Conservation (phyloP, 345 rosid genomes). For the Populus nigra region DNA sequence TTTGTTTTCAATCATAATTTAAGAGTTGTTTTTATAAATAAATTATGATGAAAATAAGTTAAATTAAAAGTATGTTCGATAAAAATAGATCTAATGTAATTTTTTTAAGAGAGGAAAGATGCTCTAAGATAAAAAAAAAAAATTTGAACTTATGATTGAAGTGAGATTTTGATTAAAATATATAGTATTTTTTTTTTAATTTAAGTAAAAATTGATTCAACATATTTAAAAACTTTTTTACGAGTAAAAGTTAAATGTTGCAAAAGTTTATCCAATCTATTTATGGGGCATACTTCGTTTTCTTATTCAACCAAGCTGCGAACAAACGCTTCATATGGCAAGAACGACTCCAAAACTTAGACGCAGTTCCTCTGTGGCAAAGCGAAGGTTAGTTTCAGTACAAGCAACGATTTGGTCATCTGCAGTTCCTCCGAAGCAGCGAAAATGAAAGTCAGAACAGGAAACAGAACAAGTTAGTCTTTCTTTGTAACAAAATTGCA, state of each 20-base stretch:
- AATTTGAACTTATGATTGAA: no score
- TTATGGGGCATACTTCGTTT: background rate
- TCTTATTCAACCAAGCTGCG: background rate
- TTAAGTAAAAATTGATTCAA: no score
- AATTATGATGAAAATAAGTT: background rate
- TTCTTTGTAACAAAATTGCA: constrained; percentile 23
- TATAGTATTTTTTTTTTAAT: no score
- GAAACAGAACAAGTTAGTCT: background rate
- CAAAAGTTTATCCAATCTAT: background rate
- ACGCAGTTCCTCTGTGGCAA: background rate
- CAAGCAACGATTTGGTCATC: background rate
- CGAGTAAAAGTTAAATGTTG: no score
- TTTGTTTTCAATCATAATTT: background rate
- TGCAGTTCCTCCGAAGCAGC: background rate
- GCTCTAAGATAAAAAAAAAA: no score
- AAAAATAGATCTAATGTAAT: no score
- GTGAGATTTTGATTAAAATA: no score
- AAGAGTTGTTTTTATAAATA: background rate
- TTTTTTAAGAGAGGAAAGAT: no score
- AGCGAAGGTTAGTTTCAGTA: background rate
- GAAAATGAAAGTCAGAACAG: background rate
- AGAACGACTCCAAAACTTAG: background rate
- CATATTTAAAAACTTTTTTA: no score
- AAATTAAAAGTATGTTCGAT: background rate
- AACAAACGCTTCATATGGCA: background rate